phyloP scores from a whole-genome alignment of 805 yeast species.

The Candida rishiriensis region DNA sequence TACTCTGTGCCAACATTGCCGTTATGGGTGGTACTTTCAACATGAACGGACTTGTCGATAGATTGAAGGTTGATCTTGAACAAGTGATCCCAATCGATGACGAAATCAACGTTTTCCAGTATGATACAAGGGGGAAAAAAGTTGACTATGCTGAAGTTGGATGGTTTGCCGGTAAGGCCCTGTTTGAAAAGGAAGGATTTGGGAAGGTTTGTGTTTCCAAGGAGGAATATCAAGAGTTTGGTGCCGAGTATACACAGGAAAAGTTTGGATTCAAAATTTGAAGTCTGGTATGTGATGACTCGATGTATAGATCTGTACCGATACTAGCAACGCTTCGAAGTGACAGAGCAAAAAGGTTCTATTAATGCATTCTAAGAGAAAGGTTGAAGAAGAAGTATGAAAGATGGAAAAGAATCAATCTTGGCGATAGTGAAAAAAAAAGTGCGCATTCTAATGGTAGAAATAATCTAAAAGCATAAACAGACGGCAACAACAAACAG shows the following conservation, averaged over 20 bases:
- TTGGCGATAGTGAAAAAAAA: background rate
- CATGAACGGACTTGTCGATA: conserved; percentile 57
- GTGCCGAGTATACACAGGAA: conserved; percentile 41
- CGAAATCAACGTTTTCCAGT: conserved; percentile 43
- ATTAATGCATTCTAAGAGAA: too few relatives aligned
- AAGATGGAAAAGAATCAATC: background rate
- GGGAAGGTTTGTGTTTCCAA: conserved; percentile 58
- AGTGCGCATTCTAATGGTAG: background rate
- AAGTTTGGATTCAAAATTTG: conserved; percentile 26
- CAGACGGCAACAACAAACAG: conserved; percentile 39
- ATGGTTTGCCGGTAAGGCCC: conserved; percentile 53
- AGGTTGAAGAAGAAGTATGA: too few relatives aligned
- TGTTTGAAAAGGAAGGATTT: conserved; percentile 43
- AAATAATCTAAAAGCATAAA: conserved; percentile 12
- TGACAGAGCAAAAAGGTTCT: background rate
- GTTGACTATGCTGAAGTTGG: conserved; percentile 38
- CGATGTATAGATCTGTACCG: background rate
- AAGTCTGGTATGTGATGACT: background rate
- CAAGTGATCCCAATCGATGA: conserved; percentile 70
- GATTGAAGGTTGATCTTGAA: conserved; percentile 60
- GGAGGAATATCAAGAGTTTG: conserved; percentile 84
- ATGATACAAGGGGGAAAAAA: conserved; percentile 13
- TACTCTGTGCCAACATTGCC: conserved; percentile 73
- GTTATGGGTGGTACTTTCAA: conserved; percentile 81
- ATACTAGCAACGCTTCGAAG: background rate